A percentile compares a stretch with the other conserved stretches of the same genome.
Conservation (phyloP, 169 alveolate species). For the Eimeria falciformis region DNA sequence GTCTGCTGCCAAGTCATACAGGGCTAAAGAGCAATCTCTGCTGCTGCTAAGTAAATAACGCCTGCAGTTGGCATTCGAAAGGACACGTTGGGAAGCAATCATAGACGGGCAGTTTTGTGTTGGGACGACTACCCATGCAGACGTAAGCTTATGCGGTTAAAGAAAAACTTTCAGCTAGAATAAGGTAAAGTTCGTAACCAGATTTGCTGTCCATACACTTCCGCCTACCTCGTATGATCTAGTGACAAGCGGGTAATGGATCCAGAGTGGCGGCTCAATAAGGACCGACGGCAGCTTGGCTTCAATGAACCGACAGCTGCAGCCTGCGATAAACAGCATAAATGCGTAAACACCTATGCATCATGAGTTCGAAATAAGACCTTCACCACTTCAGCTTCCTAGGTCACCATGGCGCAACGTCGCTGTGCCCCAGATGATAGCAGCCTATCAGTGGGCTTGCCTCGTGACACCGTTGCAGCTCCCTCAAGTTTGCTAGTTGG, state of each 20-base stretch:
- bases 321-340: constrained; percentile 26
- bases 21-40: constrained; percentile 69
- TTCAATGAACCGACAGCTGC: constrained; percentile 40
- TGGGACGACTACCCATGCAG: background rate
- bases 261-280: constrained; percentile 40
- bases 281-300: constrained; percentile 4
- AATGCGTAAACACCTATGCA: background rate
- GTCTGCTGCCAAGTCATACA: constrained; percentile 73
- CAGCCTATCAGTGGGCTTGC: constrained; percentile 17
- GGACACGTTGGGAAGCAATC: background rate
- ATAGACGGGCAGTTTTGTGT: background rate
- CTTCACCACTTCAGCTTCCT: no score
- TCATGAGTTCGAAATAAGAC: background rate
- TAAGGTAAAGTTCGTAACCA: no score
- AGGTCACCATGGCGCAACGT: no score
- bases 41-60: constrained; percentile 74
- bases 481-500: constrained; percentile 25
- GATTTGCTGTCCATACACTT: background rate
- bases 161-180: background rate
- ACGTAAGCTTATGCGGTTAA: background rate
- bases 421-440: background rate
- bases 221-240: constrained; percentile 41
- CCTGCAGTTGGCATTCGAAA: constrained; percentile 36
- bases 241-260: constrained; percentile 56
- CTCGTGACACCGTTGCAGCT: constrained; percentile 59